Evolutionary conservation across 2,329 filamentous ascomycete species (phyloP).

Genomic region (Talaromyces piceae): DNA sequence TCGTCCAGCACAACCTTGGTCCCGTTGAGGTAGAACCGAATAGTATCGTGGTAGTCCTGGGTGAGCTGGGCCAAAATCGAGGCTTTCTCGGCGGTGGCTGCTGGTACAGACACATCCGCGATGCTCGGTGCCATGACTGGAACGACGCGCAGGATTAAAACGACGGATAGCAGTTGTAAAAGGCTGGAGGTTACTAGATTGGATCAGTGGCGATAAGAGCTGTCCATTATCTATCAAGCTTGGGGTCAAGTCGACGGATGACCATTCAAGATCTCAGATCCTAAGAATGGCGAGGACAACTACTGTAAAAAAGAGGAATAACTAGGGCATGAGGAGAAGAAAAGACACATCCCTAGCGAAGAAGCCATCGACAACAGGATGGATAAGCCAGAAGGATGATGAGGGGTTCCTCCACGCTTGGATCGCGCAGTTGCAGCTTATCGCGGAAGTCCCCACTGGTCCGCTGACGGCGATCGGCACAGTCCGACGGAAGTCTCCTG

Average conservation of each 20-base stretch:
- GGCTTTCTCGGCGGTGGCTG: constrained; percentile 39
- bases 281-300: too few species aligned
- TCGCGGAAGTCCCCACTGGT: background rate
- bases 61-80: constrained; percentile 56
- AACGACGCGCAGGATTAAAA: background rate
- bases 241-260: background rate
- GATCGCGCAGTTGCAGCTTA: background rate
- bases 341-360: background rate
- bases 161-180: background rate
- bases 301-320: background rate
- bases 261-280: background rate
- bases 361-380: background rate
- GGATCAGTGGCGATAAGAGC: background rate
- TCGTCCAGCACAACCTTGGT: constrained; percentile 79
- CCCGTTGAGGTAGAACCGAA: constrained; percentile 91
- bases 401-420: constrained; percentile 4
- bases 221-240: background rate
- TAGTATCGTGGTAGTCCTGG: constrained; percentile 72
- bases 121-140: constrained; percentile 52
- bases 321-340: background rate
- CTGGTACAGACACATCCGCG: constrained; percentile 38
- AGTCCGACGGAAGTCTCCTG: constrained; percentile 21
- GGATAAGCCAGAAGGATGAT: background rate
- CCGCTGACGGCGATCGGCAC: constrained; percentile 32
- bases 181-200: background rate